These are phyloP conservation scores for Trypanosoma platydactyli DNA, from an alignment of 208 protist genomes.

Conservation along the genomic window DNA sequence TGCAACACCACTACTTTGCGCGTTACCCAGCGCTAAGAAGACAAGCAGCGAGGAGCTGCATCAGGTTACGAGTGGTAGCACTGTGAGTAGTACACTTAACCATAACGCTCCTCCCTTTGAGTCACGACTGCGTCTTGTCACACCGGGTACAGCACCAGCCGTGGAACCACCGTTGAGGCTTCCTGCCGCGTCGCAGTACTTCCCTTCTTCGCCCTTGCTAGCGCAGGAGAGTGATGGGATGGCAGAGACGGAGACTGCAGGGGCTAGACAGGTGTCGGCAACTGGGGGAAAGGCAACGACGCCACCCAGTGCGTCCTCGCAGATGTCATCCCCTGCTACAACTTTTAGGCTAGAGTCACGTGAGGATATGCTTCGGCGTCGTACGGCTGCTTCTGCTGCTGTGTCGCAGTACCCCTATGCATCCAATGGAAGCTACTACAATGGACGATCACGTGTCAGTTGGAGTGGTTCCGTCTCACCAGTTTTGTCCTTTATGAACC, in stretches of 20 bases:
- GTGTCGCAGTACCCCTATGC: constrained; percentile 28
- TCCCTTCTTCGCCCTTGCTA: no score
- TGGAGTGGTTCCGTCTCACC: constrained; percentile 29
- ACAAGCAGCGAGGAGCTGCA: neutral
- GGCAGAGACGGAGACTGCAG: constrained; percentile 19
- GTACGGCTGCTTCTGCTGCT: constrained; percentile 51
- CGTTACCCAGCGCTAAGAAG: neutral
- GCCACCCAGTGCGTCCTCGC: neutral
- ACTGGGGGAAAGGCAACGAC: constrained; percentile 17
- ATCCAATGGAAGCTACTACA: constrained; percentile 30
- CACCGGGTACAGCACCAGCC: no score
- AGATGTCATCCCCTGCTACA: constrained; percentile 14
- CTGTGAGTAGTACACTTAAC: constrained; percentile 8
- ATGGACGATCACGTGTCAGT: constrained; percentile 32
- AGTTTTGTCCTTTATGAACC: constrained; percentile 21
- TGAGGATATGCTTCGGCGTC: constrained; percentile 84
- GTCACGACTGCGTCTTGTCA: constrained; percentile 1
- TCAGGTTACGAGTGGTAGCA: neutral
- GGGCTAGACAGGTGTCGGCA: constrained; percentile 5
- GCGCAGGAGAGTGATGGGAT: neutral
- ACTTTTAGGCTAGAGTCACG: constrained; percentile 75
- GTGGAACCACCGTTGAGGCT: constrained; percentile 12
- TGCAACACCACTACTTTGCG: neutral
- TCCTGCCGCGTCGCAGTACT: constrained; percentile 7
- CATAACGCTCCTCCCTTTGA: constrained; percentile 18